These are phyloP conservation scores for Verticillium tricorpus DNA, from an alignment of 2,329 filamentous ascomycete genomes.

Conservation along the genomic window DNA sequence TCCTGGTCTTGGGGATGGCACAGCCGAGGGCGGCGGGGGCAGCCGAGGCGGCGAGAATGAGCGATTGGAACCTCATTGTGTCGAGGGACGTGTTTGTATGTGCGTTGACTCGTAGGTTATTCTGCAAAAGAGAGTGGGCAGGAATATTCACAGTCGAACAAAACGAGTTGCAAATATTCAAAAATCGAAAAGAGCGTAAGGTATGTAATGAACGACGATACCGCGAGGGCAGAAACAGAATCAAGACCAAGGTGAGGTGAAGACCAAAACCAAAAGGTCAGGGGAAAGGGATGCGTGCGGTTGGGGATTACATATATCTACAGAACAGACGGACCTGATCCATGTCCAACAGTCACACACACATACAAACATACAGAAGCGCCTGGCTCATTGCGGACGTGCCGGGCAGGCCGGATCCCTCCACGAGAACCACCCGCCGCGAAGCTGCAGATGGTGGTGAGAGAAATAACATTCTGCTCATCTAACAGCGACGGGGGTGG, in stretches of 20 bases:
- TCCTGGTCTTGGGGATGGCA: constrained; percentile 3
- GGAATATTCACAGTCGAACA: background rate
- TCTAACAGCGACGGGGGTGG: constrained; percentile 1
- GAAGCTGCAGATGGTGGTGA: background rate
- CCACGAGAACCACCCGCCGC: background rate
- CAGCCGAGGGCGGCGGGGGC: constrained; percentile 9
- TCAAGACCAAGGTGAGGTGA: background rate
- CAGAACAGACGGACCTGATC: background rate
- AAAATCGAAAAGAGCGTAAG: background rate
- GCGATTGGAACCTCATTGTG: constrained; percentile 13
- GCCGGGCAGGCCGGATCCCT: background rate
- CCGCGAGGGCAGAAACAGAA: background rate
- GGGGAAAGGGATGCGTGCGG: background rate
- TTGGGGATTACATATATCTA: background rate
- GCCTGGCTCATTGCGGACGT: background rate
- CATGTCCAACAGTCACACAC: background rate
- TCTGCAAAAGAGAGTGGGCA: background rate
- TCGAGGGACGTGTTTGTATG: constrained; percentile 1
- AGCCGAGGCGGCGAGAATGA: constrained; percentile 12
- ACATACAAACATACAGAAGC: background rate
- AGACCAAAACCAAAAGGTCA: background rate
- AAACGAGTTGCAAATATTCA: background rate
- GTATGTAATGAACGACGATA: constrained; percentile 1
- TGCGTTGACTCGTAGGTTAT: background rate
- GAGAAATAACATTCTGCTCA: background rate